These are phyloP conservation scores for Parachaetomium inaequale DNA, from an alignment of 495 filamentous ascomycete species.

Conservation along the genomic window DNA sequence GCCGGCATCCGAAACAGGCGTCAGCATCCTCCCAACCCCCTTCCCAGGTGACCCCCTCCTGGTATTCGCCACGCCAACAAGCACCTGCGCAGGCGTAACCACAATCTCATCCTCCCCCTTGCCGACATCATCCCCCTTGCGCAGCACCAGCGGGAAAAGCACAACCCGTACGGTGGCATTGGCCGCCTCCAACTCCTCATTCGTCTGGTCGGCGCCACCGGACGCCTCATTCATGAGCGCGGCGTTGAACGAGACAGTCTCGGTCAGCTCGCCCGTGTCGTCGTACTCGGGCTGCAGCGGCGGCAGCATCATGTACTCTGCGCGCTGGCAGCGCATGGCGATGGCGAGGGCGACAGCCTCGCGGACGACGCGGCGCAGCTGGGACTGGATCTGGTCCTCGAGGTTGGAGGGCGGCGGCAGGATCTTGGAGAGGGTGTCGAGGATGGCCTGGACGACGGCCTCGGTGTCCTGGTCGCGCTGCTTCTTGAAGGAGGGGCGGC, in stretches of 20 bases:
- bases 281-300: conserved; percentile 95
- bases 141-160: conserved; percentile 89
- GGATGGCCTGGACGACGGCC: conserved; percentile 81
- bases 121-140: conserved; percentile 84
- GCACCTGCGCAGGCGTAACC: conserved; percentile 87
- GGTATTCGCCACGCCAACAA: conserved; percentile 48
- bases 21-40: conserved; percentile 23
- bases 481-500: conserved; percentile 64
- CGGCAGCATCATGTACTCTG: conserved; percentile 96
- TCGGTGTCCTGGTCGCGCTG: conserved; percentile 84
- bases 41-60: conserved; percentile 5
- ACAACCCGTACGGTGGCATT: conserved; percentile 82
- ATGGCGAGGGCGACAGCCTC: conserved; percentile 82
- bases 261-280: conserved; percentile 78
- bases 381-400: conserved; percentile 67
- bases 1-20: conserved; percentile 29
- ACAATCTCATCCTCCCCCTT: conserved; percentile 87
- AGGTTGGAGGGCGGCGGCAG: conserved; percentile 77
- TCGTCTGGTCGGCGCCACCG: conserved; percentile 53
- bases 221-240: conserved; percentile 89
- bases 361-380: conserved; percentile 76
- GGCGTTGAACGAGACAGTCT: conserved; percentile 76
- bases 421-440: conserved; percentile 69
- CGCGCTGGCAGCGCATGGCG: conserved; percentile 93
- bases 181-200: conserved; percentile 71